Percentiles rank a stretch among this genome's conserved stretches.
phyloP scores from a whole-genome alignment of 148 eudicot species.

The Rhododendron molle region DNA sequence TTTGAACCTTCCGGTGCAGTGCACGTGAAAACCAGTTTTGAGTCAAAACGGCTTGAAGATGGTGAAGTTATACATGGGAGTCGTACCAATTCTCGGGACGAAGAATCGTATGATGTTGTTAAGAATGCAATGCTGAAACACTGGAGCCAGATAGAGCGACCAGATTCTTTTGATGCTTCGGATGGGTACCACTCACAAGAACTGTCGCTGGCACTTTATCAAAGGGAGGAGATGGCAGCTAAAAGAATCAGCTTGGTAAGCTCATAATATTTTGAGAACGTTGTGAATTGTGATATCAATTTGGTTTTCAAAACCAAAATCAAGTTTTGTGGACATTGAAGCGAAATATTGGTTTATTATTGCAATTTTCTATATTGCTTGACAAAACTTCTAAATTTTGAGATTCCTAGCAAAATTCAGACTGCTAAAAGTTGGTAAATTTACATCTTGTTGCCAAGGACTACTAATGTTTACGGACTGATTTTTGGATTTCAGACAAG shows the following conservation, averaged over 20 bases:
- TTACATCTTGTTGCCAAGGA: neutral
- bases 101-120: constrained; percentile 43
- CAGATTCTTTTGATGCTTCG: constrained; percentile 86
- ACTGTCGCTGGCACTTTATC: constrained; percentile 70
- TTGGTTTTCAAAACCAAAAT: neutral
- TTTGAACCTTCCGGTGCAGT: constrained; percentile 51
- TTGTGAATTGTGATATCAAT: neutral
- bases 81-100: constrained; percentile 37
- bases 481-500: neutral
- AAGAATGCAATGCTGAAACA: constrained; percentile 51
- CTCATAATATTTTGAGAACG: constrained; percentile 20
- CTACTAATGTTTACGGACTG: neutral
- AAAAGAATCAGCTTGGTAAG: constrained; percentile 73
- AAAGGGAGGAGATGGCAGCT: constrained; percentile 51
- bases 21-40: constrained; percentile 36
- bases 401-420: neutral
- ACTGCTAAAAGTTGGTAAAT: neutral
- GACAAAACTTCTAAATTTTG: neutral
- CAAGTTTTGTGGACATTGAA: neutral
- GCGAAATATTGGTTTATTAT: neutral
- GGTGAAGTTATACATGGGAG: constrained; percentile 28
- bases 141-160: constrained; percentile 73
- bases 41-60: constrained; percentile 41
- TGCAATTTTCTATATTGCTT: neutral
- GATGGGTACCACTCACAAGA: constrained; percentile 90